A percentile compares a stretch with the other conserved stretches of the same genome.
These are phyloP conservation scores for Mycena olivaceomarginata DNA, from an alignment of 768 basidiomycete species.

Conservation along the genomic window DNA sequence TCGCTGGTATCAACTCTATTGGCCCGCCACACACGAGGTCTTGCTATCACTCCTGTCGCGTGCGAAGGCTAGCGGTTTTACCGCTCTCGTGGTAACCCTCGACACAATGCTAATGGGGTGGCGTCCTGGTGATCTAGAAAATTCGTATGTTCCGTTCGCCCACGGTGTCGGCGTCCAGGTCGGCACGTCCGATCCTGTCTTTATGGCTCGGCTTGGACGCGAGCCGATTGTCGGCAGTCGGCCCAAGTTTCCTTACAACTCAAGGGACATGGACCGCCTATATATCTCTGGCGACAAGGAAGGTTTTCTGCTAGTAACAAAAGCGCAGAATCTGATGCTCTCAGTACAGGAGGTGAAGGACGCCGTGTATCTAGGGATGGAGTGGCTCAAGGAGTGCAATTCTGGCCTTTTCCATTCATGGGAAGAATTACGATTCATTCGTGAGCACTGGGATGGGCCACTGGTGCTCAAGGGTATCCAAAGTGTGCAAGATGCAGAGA, in stretches of 20 bases:
- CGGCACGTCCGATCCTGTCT: constrained; percentile 85
- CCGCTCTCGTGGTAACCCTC: constrained; percentile 85
- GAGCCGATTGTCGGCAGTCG: constrained; percentile 65
- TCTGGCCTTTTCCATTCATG: constrained; percentile 80
- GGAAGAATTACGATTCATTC: constrained; percentile 82
- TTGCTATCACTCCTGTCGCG: constrained; percentile 80
- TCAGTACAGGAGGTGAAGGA: constrained; percentile 14
- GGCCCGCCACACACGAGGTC: constrained; percentile 78
- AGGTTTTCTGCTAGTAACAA: too few species aligned
- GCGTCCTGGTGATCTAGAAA: constrained; percentile 85
- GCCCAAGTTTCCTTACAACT: constrained; percentile 77
- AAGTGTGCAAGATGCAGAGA: constrained; percentile 80
- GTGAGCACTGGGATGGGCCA: constrained; percentile 86
- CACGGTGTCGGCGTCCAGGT: constrained; percentile 83
- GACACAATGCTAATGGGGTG: constrained; percentile 86
- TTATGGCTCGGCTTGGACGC: constrained; percentile 76
- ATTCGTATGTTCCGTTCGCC: constrained; percentile 78
- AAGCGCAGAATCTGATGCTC: too few species aligned
- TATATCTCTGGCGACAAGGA: constrained; percentile 66
- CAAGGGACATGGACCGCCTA: constrained; percentile 64
- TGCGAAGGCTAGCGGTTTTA: constrained; percentile 80
- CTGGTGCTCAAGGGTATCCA: constrained; percentile 89
- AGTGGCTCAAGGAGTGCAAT: constrained; percentile 79
- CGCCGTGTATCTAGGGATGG: constrained; percentile 67
- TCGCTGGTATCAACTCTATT: constrained; percentile 91